Evolutionary conservation across 345 rosid species (phyloP).

Genomic region (Leavenworthia alabamica): DNA sequence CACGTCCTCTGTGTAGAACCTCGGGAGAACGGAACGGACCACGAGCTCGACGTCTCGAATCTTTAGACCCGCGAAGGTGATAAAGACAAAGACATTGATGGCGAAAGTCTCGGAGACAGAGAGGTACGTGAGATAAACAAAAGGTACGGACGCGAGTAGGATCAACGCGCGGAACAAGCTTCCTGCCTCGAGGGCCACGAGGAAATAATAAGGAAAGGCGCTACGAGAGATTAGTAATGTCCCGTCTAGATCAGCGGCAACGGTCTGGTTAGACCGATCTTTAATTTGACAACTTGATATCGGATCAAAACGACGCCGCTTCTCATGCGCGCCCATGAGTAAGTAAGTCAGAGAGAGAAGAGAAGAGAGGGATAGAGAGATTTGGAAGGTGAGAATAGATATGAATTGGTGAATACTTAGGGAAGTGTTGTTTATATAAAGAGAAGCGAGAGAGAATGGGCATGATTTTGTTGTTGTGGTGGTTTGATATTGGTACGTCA

Average conservation of each 20-base stretch:
- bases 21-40: constrained; percentile 69
- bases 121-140: constrained; percentile 55
- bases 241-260: constrained; percentile 76
- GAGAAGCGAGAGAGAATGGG: constrained; percentile 24
- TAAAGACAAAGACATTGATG: constrained; percentile 54
- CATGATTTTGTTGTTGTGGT: constrained; percentile 27
- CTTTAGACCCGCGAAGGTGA: constrained; percentile 61
- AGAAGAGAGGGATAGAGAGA: neutral
- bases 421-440: constrained; percentile 26
- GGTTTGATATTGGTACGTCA: constrained; percentile 28
- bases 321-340: constrained; percentile 45
- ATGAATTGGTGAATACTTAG: constrained; percentile 15
- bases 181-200: constrained; percentile 87
- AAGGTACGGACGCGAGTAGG: constrained; percentile 58
- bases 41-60: constrained; percentile 68
- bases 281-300: constrained; percentile 46
- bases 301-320: constrained; percentile 40
- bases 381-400: constrained; percentile 28
- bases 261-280: constrained; percentile 68
- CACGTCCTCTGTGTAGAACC: constrained; percentile 82
- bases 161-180: constrained; percentile 57
- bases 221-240: constrained; percentile 70
- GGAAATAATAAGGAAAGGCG: constrained; percentile 83
- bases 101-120: constrained; percentile 67
- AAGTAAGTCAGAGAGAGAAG: constrained; percentile 12